Conservation (phyloP, 306 rosid genomes). For the Cyamopsis tetragonoloba region DNA sequence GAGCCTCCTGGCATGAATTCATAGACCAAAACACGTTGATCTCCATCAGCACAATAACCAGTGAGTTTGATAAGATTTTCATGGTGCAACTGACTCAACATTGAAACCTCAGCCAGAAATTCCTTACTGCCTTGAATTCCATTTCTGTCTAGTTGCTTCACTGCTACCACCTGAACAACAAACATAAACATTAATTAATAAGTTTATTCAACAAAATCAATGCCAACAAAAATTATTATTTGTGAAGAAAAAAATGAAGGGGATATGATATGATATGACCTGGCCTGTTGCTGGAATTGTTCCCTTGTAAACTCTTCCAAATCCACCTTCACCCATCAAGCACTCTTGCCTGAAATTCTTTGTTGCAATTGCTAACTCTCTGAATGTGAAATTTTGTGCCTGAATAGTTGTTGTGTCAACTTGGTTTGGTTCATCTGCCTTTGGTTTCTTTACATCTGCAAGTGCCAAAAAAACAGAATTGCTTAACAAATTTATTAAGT, state of each 20-base stretch:
- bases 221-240: too few species aligned
- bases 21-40: constrained; percentile 85
- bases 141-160: constrained; percentile 90
- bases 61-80: constrained; percentile 66
- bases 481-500: neutral
- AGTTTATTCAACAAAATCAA: too few species aligned
- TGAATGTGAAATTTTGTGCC: constrained; percentile 70
- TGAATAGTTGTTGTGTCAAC: constrained; percentile 45
- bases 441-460: constrained; percentile 38
- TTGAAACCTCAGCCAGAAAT: constrained; percentile 65
- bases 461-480: neutral
- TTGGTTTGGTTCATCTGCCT: constrained; percentile 25
- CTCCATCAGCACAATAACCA: constrained; percentile 96
- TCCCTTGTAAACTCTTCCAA: constrained; percentile 89
- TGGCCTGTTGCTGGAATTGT: constrained; percentile 59
- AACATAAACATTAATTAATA: neutral
- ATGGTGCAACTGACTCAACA: constrained; percentile 62
- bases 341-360: constrained; percentile 83
- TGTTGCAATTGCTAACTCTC: constrained; percentile 86
- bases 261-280: constrained; percentile 31
- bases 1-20: constrained; percentile 65
- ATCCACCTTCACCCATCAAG: constrained; percentile 87
- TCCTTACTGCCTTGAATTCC: constrained; percentile 71
- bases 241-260: neutral
- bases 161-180: constrained; percentile 69